Base-by-base conservation (phyloP, 768 basidiomycete species). In the Termitomyces sp. region DNA sequence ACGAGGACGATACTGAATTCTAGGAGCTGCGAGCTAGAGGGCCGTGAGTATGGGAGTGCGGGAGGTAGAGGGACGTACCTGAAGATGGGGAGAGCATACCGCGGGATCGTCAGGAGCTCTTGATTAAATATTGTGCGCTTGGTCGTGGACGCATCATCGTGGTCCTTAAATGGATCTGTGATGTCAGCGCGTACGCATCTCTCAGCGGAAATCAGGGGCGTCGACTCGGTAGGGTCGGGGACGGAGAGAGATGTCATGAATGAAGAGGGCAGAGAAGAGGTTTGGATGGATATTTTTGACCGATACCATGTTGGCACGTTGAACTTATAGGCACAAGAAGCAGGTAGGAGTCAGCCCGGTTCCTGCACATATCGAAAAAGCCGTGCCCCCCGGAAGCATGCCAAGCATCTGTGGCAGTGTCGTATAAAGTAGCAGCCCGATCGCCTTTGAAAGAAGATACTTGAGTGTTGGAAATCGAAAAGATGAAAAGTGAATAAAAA, bases 1-100 rank as follows among this genome's bases (percentile, higher is more conserved):
- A 86, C 88, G 24, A 95, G 76, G 48, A 91, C 81, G 36, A 97
- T 82, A 6, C 88, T 90, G 70, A 90, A 94, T 67, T 98, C 94
- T 26, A 91, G 78, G 20, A 92, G 48, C 58, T 90, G 86, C 1
- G 90, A 85, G 8, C 90, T 90, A 38, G n/a, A 11, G 18, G 13
- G 14, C 16, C 1, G 40, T 44, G 40, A 11, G 20, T 18, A 2
- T 16, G 3, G 10, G 16, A 14, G 22, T 20, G n/a, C 2, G 10
- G 3, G 30, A 18, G 22, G 22, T 7, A 33, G 33, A 35, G 26
- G 44, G 26, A 13, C 33, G 22, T 46, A 52, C 56, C 32, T 26
- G 43, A 38, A 52, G 40, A 57, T 22, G 14, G 56, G 56, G 14
- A 57, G 38, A 16, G 51, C 16, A 28, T 57, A 52, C 7, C 33